Conservation (phyloP, 2,329 filamentous ascomycete genomes). For the Aspergillus piperis region DNA sequence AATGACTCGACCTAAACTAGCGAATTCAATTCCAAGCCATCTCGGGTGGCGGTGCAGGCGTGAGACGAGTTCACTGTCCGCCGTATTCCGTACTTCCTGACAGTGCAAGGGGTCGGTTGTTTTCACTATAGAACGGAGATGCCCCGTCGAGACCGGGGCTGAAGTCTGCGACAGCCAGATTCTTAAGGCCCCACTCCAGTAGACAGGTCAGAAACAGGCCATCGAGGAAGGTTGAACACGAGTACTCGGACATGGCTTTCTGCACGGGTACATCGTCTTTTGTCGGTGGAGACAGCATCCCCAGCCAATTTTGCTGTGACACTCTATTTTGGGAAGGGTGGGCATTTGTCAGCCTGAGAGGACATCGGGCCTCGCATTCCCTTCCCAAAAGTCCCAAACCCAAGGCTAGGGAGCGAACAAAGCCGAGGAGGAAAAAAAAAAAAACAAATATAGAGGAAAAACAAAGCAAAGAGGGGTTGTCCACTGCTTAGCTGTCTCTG, state of each 20-base stretch:
- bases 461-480: neutral
- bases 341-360: neutral
- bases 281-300: neutral
- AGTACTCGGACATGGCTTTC: neutral
- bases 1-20: neutral
- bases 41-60: neutral
- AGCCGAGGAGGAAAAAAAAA: neutral
- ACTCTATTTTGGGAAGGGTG: neutral
- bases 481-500: neutral
- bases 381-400: neutral
- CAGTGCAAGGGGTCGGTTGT: neutral
- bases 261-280: neutral
- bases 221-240: neutral
- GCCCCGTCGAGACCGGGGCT: neutral
- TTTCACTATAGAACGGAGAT: neutral
- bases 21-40: neutral
- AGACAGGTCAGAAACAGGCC: constrained; percentile 1
- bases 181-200: neutral
- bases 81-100: neutral
- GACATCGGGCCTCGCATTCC: neutral
- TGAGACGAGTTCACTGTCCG: neutral
- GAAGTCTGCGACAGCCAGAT: neutral
- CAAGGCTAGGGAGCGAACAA: neutral
- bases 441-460: neutral
- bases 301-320: neutral